phyloP scores from a whole-genome alignment of 2,329 filamentous ascomycete genomes.

The Colletotrichum tropicale region DNA sequence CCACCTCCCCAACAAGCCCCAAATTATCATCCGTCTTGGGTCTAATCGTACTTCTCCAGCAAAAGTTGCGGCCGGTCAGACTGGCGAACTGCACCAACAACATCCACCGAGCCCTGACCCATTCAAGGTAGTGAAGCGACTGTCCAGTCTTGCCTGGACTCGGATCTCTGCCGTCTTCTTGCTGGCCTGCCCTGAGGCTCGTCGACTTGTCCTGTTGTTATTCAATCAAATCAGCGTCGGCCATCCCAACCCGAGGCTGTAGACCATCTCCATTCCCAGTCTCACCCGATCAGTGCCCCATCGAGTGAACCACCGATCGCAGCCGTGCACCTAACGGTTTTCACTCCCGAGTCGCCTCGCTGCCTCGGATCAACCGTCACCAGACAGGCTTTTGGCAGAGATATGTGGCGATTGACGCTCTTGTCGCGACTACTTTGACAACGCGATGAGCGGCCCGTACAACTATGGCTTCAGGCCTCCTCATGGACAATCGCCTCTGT shows the following conservation, averaged over 20 bases:
- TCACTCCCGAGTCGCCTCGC: background rate
- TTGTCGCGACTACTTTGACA: background rate
- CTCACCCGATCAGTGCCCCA: background rate
- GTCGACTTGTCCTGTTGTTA: background rate
- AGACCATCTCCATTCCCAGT: background rate
- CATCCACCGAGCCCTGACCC: background rate
- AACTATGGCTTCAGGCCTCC: slow-evolving; percentile 15
- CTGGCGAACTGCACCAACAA: slow-evolving; percentile 2
- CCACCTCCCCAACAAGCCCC: slow-evolving; percentile 17
- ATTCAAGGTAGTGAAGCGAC: background rate
- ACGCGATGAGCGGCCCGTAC: slow-evolving; percentile 16
- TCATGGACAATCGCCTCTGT: slow-evolving; percentile 15
- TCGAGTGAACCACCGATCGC: background rate
- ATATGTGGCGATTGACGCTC: slow-evolving; percentile 4
- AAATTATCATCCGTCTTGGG: slow-evolving; percentile 19
- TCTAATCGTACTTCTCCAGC: slow-evolving; percentile 1
- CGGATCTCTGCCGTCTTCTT: background rate
- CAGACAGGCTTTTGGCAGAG: background rate
- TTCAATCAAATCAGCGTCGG: background rate
- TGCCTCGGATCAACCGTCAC: background rate
- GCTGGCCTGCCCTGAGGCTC: background rate
- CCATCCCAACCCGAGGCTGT: background rate
- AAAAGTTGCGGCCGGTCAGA: background rate
- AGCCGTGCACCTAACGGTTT: background rate
- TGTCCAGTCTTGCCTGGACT: background rate